Percentiles rank a stretch among this genome's conserved stretches.
These are phyloP conservation scores for Amauroascus niger DNA, from an alignment of 2,329 filamentous ascomycete species.

Conservation along the genomic window DNA sequence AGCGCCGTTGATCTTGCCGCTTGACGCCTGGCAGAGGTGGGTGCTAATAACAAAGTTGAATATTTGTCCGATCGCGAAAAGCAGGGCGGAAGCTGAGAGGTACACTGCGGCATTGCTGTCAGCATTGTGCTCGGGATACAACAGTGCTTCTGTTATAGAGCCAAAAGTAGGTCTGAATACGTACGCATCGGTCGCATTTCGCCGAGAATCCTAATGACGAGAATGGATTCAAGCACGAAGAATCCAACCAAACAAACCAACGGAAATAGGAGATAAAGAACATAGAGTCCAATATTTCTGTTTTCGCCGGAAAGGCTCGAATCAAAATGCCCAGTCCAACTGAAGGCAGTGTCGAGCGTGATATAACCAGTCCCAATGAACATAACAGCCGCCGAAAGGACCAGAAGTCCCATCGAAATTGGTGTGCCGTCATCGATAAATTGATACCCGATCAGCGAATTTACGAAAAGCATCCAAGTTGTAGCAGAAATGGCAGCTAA, in stretches of 20 bases:
- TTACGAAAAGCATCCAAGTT: slow-evolving; percentile 82
- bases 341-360: slow-evolving; percentile 81
- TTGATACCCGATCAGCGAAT: slow-evolving; percentile 86
- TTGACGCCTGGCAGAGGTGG: slow-evolving; percentile 75
- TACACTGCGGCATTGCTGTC: slow-evolving; percentile 47
- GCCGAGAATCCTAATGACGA: slow-evolving; percentile 77
- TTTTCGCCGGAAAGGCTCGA: slow-evolving; percentile 48
- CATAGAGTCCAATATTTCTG: slow-evolving; percentile 77
- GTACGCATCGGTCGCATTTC: slow-evolving; percentile 80
- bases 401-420: slow-evolving; percentile 66
- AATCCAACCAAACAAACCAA: slow-evolving; percentile 82
- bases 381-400: slow-evolving; percentile 58
- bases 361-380: slow-evolving; percentile 93
- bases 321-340: slow-evolving; percentile 72
- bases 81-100: slow-evolving; percentile 59
- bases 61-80: slow-evolving; percentile 87
- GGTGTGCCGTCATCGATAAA: slow-evolving; percentile 86
- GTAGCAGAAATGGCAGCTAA: slow-evolving; percentile 82
- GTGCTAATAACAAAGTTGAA: slow-evolving; percentile 93
- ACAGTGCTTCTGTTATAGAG: neutral
- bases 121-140: neutral
- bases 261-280: slow-evolving; percentile 82
- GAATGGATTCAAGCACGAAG: slow-evolving; percentile 69
- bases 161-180: slow-evolving; percentile 23
- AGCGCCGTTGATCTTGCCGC: slow-evolving; percentile 81